Percentiles rank a stretch among this genome's conserved stretches.
These are phyloP conservation scores for Amanita rimosa DNA, from an alignment of 768 basidiomycete species.

Conservation along the genomic window DNA sequence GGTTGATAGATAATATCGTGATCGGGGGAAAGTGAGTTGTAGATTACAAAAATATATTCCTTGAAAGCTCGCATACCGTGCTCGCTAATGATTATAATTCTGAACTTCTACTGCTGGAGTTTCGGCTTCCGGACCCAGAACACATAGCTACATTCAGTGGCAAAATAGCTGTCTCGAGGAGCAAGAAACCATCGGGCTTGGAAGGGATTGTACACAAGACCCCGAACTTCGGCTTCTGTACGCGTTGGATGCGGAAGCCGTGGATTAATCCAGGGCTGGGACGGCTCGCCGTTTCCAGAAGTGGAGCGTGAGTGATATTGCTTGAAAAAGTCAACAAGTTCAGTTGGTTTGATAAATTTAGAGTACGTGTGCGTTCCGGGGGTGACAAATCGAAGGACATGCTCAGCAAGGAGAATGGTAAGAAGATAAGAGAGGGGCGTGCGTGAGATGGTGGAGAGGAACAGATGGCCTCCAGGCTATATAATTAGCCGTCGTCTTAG, in stretches of 20 bases:
- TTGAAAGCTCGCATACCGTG: no score
- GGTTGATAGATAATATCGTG: slow-evolving; percentile 89
- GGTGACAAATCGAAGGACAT: slow-evolving; percentile 67
- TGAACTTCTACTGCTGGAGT: not conserved
- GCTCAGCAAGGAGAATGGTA: slow-evolving; percentile 62
- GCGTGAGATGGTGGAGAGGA: slow-evolving; percentile 91
- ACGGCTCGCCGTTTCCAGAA: slow-evolving; percentile 6
- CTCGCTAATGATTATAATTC: no score
- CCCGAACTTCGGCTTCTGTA: slow-evolving; percentile 69
- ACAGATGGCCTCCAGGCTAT: slow-evolving; percentile 86
- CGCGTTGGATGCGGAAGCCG: slow-evolving; percentile 42
- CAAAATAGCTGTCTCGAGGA: slow-evolving; percentile 42
- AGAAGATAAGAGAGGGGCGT: slow-evolving; percentile 39
- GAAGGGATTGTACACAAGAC: slow-evolving; percentile 68
- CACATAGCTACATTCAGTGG: slow-evolving; percentile 63
- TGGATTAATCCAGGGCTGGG: slow-evolving; percentile 50
- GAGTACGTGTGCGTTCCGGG: slow-evolving; percentile 86
- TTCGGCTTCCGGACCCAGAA: slow-evolving; percentile 79
- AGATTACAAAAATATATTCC: no score
- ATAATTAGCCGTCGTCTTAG: not conserved
- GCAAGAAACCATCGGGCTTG: slow-evolving; percentile 60
- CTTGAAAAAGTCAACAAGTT: slow-evolving; percentile 77
- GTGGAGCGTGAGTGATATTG: slow-evolving; percentile 28
- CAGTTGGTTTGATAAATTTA: slow-evolving; percentile 82
- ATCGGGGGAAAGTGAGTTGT: slow-evolving; percentile 32